phyloP scores from a whole-genome alignment of 2,329 filamentous ascomycete species.

The Massarina eburnea region DNA sequence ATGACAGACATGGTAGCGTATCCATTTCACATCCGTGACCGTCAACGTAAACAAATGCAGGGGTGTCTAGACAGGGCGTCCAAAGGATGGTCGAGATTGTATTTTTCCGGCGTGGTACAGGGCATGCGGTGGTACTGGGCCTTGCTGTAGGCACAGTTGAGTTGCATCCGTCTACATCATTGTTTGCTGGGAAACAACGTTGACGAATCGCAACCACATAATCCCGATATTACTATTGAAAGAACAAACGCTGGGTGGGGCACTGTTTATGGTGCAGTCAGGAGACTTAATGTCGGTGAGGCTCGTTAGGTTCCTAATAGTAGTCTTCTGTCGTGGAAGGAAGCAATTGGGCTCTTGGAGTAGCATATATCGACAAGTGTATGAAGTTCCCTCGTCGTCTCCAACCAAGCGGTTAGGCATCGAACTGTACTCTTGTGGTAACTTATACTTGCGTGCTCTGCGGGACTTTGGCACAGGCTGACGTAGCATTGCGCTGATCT shows the following conservation, averaged over 20 bases:
- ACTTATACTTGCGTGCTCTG: neutral
- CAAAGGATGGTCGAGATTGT: neutral
- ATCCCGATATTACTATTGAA: neutral
- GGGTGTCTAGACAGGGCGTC: neutral
- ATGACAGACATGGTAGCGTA: slow-evolving; percentile 6
- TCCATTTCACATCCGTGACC: neutral
- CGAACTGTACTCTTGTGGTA: slow-evolving; percentile 15
- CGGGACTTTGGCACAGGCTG: neutral
- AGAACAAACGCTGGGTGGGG: neutral
- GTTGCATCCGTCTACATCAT: neutral
- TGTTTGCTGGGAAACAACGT: neutral
- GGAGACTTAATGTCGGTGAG: neutral
- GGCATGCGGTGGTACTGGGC: neutral
- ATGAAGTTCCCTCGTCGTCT: neutral
- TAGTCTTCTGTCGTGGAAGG: slow-evolving; percentile 9
- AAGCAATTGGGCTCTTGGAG: slow-evolving; percentile 3
- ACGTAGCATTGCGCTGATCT: neutral
- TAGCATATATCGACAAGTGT: slow-evolving; percentile 8
- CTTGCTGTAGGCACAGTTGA: neutral
- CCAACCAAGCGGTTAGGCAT: slow-evolving; percentile 24
- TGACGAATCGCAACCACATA: neutral
- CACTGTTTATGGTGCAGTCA: neutral
- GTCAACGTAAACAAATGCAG: neutral
- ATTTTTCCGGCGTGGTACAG: neutral
- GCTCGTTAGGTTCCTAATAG: too few species aligned